phyloP scores from a whole-genome alignment of 1,284 basidiomycete species.

The Apiotrichum brassicae region DNA sequence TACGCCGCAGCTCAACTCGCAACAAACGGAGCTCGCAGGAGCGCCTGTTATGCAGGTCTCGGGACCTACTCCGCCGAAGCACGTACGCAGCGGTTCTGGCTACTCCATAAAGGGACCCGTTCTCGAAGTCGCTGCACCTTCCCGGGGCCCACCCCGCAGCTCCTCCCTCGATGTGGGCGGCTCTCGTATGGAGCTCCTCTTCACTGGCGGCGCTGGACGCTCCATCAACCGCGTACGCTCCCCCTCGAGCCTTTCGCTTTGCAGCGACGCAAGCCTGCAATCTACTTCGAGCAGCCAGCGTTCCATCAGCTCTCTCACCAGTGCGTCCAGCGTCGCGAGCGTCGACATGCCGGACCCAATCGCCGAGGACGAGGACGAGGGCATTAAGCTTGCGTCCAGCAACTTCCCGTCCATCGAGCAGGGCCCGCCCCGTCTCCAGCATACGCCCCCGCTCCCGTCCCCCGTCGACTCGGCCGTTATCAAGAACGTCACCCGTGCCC shows the following conservation, averaged over 20 bases:
- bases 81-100: neutral
- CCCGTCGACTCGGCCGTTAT: neutral
- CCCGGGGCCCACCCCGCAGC: neutral
- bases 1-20: neutral
- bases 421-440: neutral
- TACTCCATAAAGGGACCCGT: too few relatives aligned
- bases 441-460: neutral
- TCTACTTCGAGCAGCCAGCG: constrained; percentile 3
- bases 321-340: constrained; percentile 8
- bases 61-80: neutral
- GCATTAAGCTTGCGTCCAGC: neutral
- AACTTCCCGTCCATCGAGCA: neutral
- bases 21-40: too few relatives aligned
- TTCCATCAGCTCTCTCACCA: constrained; percentile 8
- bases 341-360: constrained; percentile 16
- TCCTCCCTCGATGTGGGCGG: neutral
- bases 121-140: neutral
- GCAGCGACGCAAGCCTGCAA: constrained; percentile 1
- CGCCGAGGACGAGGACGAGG: constrained; percentile 8
- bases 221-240: constrained; percentile 3
- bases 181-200: neutral
- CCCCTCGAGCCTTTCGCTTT: constrained; percentile 5
- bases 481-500: neutral
- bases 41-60: too few relatives aligned
- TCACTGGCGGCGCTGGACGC: neutral